Percentiles rank a stretch among this genome's conserved stretches.
These are phyloP conservation scores for Xeromyces bisporus DNA, from an alignment of 495 filamentous ascomycete genomes.

Conservation along the genomic window DNA sequence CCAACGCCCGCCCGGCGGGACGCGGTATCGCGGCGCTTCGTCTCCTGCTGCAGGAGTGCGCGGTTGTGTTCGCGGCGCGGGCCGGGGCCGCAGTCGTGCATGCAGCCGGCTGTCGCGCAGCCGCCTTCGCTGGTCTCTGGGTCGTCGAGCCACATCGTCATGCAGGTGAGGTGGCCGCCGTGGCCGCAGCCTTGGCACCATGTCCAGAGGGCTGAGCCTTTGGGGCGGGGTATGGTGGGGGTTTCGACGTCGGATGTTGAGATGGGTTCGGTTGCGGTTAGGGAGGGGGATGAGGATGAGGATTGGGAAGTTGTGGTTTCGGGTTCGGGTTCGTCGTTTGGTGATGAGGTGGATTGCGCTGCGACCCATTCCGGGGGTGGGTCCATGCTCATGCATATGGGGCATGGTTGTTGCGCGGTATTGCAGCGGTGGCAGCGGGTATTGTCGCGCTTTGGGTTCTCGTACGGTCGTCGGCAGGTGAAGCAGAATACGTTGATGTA, in stretches of 20 bases:
- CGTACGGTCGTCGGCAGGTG: constrained; percentile 29
- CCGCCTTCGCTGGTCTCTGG: constrained; percentile 43
- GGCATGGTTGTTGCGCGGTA: constrained; percentile 26
- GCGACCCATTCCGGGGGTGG: constrained; percentile 33
- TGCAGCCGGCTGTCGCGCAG: constrained; percentile 56
- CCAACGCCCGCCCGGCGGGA: constrained; percentile 19
- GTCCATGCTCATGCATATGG: constrained; percentile 30
- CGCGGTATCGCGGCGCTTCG: constrained; percentile 21
- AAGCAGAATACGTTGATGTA: constrained; percentile 32
- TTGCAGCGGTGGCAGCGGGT: constrained; percentile 26
- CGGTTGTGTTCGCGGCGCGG: constrained; percentile 34
- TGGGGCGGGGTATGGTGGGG: constrained; percentile 12
- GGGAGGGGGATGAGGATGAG: constrained; percentile 13
- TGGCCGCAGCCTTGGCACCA: constrained; percentile 63
- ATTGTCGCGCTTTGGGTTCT: constrained; percentile 27
- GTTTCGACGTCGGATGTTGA: constrained; percentile 9
- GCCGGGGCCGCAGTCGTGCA: constrained; percentile 55
- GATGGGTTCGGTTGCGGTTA: constrained; percentile 17
- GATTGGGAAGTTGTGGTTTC: constrained; percentile 3
- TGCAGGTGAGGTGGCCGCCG: constrained; percentile 53
- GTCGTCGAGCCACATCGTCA: constrained; percentile 47
- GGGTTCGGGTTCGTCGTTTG: constrained; percentile 19
- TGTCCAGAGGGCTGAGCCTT: constrained; percentile 37
- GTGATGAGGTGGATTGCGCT: constrained; percentile 11
- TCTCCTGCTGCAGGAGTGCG: constrained; percentile 15